Evolutionary conservation across 345 rosid species (phyloP), one percentile per base, ranked within the genome.

Genomic region (Streptanthus diversifolius): DNA sequence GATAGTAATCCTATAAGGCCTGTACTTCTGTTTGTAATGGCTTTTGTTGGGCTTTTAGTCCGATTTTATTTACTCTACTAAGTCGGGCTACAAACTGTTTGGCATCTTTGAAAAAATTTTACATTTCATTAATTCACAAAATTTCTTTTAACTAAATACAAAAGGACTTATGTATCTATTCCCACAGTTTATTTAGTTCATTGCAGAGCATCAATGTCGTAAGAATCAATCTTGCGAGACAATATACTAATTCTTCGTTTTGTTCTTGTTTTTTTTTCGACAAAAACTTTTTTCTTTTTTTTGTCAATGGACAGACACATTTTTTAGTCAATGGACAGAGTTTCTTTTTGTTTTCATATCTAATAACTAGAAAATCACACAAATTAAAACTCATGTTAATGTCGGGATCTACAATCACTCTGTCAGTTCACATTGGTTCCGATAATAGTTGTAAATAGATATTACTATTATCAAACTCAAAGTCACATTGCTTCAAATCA

Each of bases 1-100:
- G 33, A 18, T 19, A 1, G 5, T 27, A 27, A 29, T 39, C 6
- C 2, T 52, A 40, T 29, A 29, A 29, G 60, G 39, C 63, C 11
- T 43, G 53, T 30, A 32, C 8, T 22, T 49, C 17, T 19, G 44
- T 11, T n/a, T 44, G 8, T 3, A 19, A 22, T 45, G 68, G 40
- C 45, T 49, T 71, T 27, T 49, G 41, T 27, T 36, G 68, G 68
- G 68, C 43, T 39, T 61, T 55, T n/a, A 19, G 44, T 70, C 3
- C 5, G 25, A n/a, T 41, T 4, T 43, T 57, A 21, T 5, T 41
- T 29, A 41, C 64, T 39, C 53, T 11, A 27, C 51, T 2, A 41
- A 56, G 19, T 17, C 8, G 48, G 47, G 35, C 24, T 70, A 45
- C 48, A 33, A 45, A 35, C 6, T 70, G 35, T n/a, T 22, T 2